A percentile compares a stretch with the other conserved stretches of the same genome.
Conservation (phyloP, 345 rosid genomes). For the Boechera divaricarpa region DNA sequence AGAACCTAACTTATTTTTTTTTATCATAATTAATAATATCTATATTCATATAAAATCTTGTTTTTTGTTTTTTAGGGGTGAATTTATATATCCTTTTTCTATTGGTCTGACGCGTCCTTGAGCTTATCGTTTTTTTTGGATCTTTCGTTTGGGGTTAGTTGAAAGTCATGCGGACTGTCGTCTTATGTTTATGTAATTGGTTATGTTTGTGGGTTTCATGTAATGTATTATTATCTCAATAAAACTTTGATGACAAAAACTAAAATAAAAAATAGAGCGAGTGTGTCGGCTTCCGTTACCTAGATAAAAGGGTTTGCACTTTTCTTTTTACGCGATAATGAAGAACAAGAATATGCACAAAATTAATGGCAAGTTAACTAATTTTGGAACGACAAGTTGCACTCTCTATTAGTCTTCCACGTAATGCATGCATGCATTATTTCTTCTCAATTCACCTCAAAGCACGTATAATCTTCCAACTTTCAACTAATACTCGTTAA, state of each 20-base stretch:
- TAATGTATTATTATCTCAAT: too few relatives aligned
- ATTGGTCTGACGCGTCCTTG: too few relatives aligned
- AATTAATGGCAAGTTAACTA: not conserved
- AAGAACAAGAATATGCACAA: conserved; percentile 6
- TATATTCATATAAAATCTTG: not conserved
- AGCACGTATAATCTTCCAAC: conserved; percentile 26
- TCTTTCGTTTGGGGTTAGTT: too few relatives aligned
- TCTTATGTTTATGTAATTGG: too few relatives aligned
- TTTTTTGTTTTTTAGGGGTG: not conserved
- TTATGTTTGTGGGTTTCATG: too few relatives aligned
- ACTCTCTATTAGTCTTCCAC: conserved; percentile 18
- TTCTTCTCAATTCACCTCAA: not conserved
- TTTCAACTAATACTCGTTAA: not conserved
- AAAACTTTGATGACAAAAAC: too few relatives aligned
- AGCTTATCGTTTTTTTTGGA: too few relatives aligned
- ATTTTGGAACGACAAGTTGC: not conserved
- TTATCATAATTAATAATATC: not conserved
- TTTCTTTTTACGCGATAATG: conserved; percentile 8
- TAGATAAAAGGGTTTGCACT: conserved; percentile 32
- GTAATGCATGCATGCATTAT: conserved; percentile 39
- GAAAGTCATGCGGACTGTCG: too few relatives aligned
- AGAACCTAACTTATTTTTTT: not conserved
- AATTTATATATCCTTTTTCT: not conserved
- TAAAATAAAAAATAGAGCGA: not conserved
- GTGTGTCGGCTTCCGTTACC: conserved; percentile 27